A percentile compares a stretch with the other conserved stretches of the same genome.
These are phyloP conservation scores for Acanthamoeba comandoni DNA, from an alignment of 208 protist species.

Conservation along the genomic window DNA sequence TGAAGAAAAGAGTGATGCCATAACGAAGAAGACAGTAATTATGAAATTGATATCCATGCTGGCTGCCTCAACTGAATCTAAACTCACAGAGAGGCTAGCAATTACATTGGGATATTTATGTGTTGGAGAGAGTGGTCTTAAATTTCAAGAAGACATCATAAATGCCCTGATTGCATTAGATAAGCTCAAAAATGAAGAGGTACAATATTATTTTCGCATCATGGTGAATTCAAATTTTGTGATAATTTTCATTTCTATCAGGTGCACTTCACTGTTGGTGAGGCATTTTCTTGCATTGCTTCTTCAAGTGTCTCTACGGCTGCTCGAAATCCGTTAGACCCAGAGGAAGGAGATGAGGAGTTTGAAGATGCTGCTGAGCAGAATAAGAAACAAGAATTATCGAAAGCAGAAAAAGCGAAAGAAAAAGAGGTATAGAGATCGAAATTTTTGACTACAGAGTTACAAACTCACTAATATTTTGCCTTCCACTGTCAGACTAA, in stretches of 20 bases:
- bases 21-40: slow-evolving; percentile 29
- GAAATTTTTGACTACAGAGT: too few relatives aligned
- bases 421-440: not conserved
- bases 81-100: slow-evolving; percentile 38
- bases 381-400: not conserved
- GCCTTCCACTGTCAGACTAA: not conserved
- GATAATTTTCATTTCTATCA: too few relatives aligned
- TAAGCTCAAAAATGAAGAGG: slow-evolving; percentile 68
- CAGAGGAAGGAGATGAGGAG: slow-evolving; percentile 17
- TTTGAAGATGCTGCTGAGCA: not conserved
- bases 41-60: slow-evolving; percentile 61
- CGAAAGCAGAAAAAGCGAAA: not conserved
- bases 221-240: too few relatives aligned
- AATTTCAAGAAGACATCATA: slow-evolving; percentile 20
- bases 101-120: slow-evolving; percentile 62
- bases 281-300: slow-evolving; percentile 50
- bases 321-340: slow-evolving; percentile 35
- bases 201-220: not conserved
- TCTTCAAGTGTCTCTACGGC: not conserved
- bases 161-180: slow-evolving; percentile 52
- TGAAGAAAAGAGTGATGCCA: not conserved
- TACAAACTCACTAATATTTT: not conserved
- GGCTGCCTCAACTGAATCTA: slow-evolving; percentile 17
- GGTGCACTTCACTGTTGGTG: slow-evolving; percentile 67
- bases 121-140: slow-evolving; percentile 29